Evolutionary conservation across 805 yeast species (phyloP).

Genomic region (Saccharomycopsis schoenii): DNA sequence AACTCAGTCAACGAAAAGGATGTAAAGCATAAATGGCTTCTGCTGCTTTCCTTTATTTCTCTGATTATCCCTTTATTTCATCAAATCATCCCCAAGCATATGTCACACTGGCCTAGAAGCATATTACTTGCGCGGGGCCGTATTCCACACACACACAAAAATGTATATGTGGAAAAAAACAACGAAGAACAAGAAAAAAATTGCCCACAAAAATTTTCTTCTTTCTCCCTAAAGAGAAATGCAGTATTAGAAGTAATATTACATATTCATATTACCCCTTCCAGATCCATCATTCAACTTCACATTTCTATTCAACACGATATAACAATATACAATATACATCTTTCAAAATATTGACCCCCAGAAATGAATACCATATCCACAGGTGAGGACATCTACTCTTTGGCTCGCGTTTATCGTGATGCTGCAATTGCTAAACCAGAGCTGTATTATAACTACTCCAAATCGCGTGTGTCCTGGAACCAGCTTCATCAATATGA

Average conservation of each 20-base stretch:
- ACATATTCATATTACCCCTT: no score
- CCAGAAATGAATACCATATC: slow-evolving; percentile 15
- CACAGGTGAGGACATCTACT: slow-evolving; percentile 28
- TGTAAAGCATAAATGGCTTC: no score
- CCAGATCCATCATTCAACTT: no score
- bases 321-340: no score
- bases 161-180: neutral
- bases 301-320: no score
- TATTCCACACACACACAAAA: neutral
- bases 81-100: no score
- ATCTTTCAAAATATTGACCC: no score
- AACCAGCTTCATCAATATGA: slow-evolving; percentile 51
- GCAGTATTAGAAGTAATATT: neutral
- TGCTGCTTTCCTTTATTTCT: no score
- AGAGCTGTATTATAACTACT: slow-evolving; percentile 68
- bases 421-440: slow-evolving; percentile 72
- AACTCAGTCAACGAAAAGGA: no score
- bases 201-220: neutral
- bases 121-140: neutral
- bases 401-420: slow-evolving; percentile 70
- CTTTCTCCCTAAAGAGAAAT: neutral
- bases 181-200: neutral
- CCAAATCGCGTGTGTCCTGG: slow-evolving; percentile 16
- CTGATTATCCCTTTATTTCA: neutral
- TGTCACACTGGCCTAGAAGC: neutral